Base-by-base conservation (phyloP, 371 early-diverging fungal species). In the Apophysomyces ossiformis region DNA sequence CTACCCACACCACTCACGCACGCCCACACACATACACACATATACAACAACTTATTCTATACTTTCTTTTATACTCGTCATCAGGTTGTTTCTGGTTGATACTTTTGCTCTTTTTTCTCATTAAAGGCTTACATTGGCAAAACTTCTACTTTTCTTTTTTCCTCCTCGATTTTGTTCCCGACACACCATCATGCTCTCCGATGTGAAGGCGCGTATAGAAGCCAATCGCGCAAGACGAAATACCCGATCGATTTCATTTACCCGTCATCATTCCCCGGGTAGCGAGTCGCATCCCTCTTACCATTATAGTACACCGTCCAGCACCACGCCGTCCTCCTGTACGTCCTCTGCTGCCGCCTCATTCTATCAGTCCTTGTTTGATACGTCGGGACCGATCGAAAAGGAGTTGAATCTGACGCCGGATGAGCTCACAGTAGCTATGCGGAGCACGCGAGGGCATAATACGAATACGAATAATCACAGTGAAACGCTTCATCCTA, bases 191-290 rank as follows among this genome's bases (percentile, higher is more conserved):
- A 61, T 45, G 44, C 18, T 61, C 18, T 44, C 61, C 15, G 46
- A 61, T 61, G 61, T 61, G 13, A 61, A 46, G 32, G 61, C 61
- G 36, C 61, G 61, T 43, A 61, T 61, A 44, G 61, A 61, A 45
- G 61, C 61, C 61, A 43, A 61, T 45, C 61, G 61, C 36, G 26
- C 46, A 21, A 50, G 54, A 50, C 54, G 54, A 9, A 50, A 21
- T 21, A 50, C 54, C 21, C 54, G 54, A 50, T 50, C 54, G 9
- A 21, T 26, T 32, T 50, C 54, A 50, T 50, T 50, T 21, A 50
- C 54, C 21, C 54, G 54, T 50, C 54, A 50, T 61, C 61, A 61
- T 41, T 61, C 44, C 41, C 36, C 44, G 3, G 61, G 26, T 18
- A 36, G 46, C 32, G 44, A 46, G 36, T 61, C 61, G 13, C 43